A percentile compares a stretch with the other conserved stretches of the same genome.
Evolutionary conservation across 1,139 yeast genomes (phyloP).

Genomic region (Diutina pseudorugosa): DNA sequence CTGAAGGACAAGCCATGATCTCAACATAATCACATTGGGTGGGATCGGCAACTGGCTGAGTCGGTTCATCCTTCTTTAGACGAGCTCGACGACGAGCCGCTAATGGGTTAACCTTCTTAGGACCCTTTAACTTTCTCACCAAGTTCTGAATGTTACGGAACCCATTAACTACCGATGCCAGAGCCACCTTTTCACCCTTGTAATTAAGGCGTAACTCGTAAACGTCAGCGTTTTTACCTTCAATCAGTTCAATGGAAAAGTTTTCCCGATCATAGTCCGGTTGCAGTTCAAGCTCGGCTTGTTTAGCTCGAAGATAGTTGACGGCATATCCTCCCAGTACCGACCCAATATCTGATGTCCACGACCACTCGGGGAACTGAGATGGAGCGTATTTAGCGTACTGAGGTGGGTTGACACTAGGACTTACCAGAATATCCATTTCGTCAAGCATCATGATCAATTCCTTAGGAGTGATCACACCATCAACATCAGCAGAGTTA

Average conservation of each 20-base stretch:
- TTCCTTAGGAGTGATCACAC: slow-evolving; percentile 89
- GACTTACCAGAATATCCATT: slow-evolving; percentile 9
- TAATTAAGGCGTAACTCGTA: slow-evolving; percentile 48
- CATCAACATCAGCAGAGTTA: slow-evolving; percentile 58
- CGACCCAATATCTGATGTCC: slow-evolving; percentile 73
- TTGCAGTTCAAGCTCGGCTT: slow-evolving; percentile 16
- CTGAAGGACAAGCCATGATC: slow-evolving; percentile 97
- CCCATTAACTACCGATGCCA: slow-evolving; percentile 77
- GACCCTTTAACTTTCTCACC: slow-evolving; percentile 62
- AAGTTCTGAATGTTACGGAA: slow-evolving; percentile 89
- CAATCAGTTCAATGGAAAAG: slow-evolving; percentile 17
- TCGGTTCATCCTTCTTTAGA: slow-evolving; percentile 4
- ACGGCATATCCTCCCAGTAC: slow-evolving; percentile 82
- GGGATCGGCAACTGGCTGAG: slow-evolving; percentile 36
- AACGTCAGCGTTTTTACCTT: slow-evolving; percentile 70
- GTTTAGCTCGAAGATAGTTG: slow-evolving; percentile 37
- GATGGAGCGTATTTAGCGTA: background rate
- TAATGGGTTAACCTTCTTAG: slow-evolving; percentile 25
- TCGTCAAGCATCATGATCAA: slow-evolving; percentile 59
- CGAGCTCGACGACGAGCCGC: slow-evolving; percentile 32
- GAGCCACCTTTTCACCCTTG: slow-evolving; percentile 31
- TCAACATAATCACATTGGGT: slow-evolving; percentile 73
- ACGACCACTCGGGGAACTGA: slow-evolving; percentile 18
- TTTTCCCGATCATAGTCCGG: slow-evolving; percentile 10
- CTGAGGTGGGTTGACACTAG: background rate